Conservation (phyloP, 139 green algal genomes). For the Trebouxia sp. region DNA sequence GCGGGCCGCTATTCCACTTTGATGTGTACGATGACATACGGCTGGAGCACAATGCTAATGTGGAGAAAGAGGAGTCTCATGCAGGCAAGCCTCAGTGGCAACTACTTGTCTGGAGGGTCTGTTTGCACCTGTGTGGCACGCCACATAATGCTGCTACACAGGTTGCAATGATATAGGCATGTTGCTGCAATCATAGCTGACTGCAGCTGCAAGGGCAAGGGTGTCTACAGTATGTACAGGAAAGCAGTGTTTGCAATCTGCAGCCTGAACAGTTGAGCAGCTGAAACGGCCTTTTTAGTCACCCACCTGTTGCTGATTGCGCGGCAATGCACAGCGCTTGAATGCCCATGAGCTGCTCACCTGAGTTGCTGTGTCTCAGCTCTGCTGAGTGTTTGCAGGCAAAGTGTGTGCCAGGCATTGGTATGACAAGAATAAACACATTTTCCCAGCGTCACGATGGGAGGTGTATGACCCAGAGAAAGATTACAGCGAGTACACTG, state of each 20-base stretch:
- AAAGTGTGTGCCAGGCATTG: conserved; percentile 95
- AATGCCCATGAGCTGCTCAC: not conserved
- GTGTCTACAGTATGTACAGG: not conserved
- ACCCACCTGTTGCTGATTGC: too few relatives aligned
- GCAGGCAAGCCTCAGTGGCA: conserved; percentile 52
- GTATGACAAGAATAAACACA: conserved; percentile 99
- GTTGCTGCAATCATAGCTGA: too few relatives aligned
- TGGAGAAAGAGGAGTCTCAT: conserved; percentile 87
- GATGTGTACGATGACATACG: conserved; percentile 89
- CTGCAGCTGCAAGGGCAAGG: not conserved
- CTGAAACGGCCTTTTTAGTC: too few relatives aligned
- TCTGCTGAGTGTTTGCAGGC: conserved; percentile 40
- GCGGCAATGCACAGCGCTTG: too few relatives aligned
- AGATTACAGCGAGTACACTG: conserved; percentile 67
- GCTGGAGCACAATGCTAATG: conserved; percentile 73
- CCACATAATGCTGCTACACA: not conserved
- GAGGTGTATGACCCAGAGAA: conserved; percentile 83
- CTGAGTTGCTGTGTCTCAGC: too few relatives aligned
- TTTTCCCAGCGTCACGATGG: conserved; percentile 96
- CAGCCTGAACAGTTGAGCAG: not conserved
- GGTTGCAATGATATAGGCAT: too few relatives aligned
- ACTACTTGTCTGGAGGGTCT: conserved; percentile 34
- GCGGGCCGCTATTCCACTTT: conserved; percentile 95
- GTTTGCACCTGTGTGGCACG: not conserved
- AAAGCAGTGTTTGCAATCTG: not conserved